Evolutionary conservation across 148 eudicot species (phyloP).

Genomic region (Heliosperma pusillum): DNA sequence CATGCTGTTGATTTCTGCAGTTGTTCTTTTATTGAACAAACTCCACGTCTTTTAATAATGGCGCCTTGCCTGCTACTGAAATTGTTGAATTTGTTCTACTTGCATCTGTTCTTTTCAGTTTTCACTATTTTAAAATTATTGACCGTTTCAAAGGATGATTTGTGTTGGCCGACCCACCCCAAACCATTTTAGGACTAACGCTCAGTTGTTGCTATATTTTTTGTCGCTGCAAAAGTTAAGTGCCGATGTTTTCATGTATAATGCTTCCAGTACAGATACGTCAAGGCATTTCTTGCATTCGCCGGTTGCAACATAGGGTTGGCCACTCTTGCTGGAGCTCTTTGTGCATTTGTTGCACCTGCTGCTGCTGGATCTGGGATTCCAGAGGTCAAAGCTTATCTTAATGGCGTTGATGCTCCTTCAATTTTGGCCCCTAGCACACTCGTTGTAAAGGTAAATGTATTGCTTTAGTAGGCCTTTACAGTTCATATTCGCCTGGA

Average conservation of each 20-base stretch:
- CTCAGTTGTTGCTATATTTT: background rate
- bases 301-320: conserved; percentile 53
- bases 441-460: conserved; percentile 44
- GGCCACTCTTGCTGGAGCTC: conserved; percentile 50
- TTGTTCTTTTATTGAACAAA: background rate
- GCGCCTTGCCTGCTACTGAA: background rate
- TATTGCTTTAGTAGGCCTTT: background rate
- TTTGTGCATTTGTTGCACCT: conserved; percentile 77
- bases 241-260: conserved; percentile 9
- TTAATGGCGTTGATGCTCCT: conserved; percentile 80
- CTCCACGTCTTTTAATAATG: background rate
- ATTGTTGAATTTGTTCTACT: background rate
- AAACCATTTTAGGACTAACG: background rate
- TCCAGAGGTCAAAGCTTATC: conserved; percentile 92
- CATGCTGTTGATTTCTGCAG: background rate
- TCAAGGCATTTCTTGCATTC: conserved; percentile 48
- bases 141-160: background rate
- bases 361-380: conserved; percentile 94
- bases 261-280: conserved; percentile 51
- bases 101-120: background rate
- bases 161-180: background rate
- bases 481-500: background rate
- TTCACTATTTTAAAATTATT: background rate
- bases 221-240: background rate
- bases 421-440: conserved; percentile 56